phyloP scores from a whole-genome alignment of 148 eudicot genomes.

The Oxyria digyna region DNA sequence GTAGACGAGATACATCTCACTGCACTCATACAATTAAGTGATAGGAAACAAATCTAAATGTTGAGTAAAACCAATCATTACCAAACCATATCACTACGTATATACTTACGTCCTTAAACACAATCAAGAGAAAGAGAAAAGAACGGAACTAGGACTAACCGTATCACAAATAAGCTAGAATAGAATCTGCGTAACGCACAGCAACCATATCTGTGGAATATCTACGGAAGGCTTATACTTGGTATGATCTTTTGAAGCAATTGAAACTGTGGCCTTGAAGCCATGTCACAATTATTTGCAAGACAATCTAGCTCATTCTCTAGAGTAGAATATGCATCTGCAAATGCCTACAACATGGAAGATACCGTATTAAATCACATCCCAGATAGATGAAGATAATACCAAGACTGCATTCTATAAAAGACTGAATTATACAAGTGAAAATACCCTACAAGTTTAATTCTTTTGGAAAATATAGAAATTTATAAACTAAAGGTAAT shows the following conservation, averaged over 20 bases:
- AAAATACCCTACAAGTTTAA: background rate
- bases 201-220: conserved; percentile 11
- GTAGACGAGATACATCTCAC: background rate
- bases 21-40: background rate
- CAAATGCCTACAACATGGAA: conserved; percentile 68
- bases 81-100: background rate
- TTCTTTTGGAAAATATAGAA: background rate
- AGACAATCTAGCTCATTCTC: conserved; percentile 48
- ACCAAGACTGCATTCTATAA: background rate
- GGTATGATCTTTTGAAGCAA: conserved; percentile 81
- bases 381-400: background rate
- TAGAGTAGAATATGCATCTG: conserved; percentile 77
- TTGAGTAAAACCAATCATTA: background rate
- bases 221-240: conserved; percentile 41
- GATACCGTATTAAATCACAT: background rate
- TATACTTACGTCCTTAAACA: background rate
- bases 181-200: background rate
- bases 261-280: conserved; percentile 25
- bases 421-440: background rate
- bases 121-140: background rate
- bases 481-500: background rate
- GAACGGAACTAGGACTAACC: background rate
- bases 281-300: conserved; percentile 27
- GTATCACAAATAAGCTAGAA: background rate
- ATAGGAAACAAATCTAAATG: background rate